Base-by-base conservation (phyloP, 352 stramenopile species). In the Pythium myriotylum region DNA sequence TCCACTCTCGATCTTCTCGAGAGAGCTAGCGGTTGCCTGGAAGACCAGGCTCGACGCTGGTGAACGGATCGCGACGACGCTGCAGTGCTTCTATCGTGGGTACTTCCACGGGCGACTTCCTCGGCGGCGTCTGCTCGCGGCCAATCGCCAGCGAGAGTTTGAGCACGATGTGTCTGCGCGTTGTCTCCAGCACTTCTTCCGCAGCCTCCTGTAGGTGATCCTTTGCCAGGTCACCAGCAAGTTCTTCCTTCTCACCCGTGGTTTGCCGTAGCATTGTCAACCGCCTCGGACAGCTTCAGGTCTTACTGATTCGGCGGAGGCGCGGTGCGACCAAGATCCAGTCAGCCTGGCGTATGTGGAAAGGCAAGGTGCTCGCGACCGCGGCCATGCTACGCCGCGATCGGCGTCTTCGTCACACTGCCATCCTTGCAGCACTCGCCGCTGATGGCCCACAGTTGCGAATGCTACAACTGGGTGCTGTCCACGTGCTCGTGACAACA, bases 301-400 rank as follows among this genome's bases (percentile, higher is more conserved):
- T 49, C 0, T 46, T 74, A 17, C 40, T 91, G 17, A 66, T 52
- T 24, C 74, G 75, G 0, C 77, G 79, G 32, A 56, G 67, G 33
- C 43, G 32, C n/a, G 78, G 68, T 27, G 79, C 74, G 2, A 81
- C 62, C 4, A 79, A 68, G 41, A 88, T 94, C 40, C 84, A 94
- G 59, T 72, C 82, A 2, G 77, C 65, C n/a, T 94, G 82, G 82
- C 72, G 84, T 29, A 94, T 94, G 82, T 94, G 82, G 82, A 58
- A 71, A 4, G 79, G 66, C 24, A 91, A 89, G 55, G 78, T 85
- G 16, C 52, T 62, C 3, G 74, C 76, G 41, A 70, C 77, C 10
- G 76, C 81, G 17, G 60, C 53, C 14, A 59, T 51, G 20, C 46
- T 94, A 27, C 72, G 68, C 19, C 69, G 72, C 46, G 67, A 84